Conservation (phyloP, 1,139 yeast genomes). For the Magnusiomyces tetraspermus region DNA sequence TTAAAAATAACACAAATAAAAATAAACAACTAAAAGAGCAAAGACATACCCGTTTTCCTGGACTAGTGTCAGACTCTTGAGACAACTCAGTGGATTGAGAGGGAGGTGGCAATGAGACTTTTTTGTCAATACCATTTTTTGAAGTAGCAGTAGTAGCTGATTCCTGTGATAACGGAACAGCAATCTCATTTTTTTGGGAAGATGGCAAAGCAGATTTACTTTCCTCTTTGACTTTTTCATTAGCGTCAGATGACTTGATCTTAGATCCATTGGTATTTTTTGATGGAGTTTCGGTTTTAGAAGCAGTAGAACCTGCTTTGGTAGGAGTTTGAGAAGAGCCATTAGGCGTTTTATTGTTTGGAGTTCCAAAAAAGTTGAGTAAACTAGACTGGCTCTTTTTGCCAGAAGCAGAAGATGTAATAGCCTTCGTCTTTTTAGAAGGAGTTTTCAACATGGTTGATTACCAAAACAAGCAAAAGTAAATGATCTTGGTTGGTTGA, state of each 20-base stretch:
- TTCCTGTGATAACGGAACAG: not conserved
- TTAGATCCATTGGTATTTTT: too few relatives aligned
- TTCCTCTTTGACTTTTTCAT: too few relatives aligned
- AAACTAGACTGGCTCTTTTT: not conserved
- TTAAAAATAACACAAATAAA: not conserved
- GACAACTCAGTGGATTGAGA: not conserved
- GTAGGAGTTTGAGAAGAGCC: not conserved
- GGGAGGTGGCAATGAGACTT: not conserved
- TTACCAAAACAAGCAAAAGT: too few relatives aligned
- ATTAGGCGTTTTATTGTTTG: not conserved
- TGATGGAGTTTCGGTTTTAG: too few relatives aligned
- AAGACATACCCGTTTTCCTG: conserved; percentile 8
- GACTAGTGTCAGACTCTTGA: not conserved
- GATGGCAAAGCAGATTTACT: too few relatives aligned
- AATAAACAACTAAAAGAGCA: not conserved
- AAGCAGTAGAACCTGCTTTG: too few relatives aligned
- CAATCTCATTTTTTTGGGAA: too few relatives aligned
- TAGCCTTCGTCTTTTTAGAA: not conserved
- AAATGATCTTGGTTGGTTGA: too few relatives aligned
- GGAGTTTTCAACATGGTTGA: not conserved
- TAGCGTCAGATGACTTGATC: too few relatives aligned
- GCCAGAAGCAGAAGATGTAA: not conserved
- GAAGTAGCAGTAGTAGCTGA: not conserved
- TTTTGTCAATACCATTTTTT: not conserved
- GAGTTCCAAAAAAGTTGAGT: not conserved